Conservation (phyloP, 1,139 yeast genomes). For the Suhomyces wounanorum region DNA sequence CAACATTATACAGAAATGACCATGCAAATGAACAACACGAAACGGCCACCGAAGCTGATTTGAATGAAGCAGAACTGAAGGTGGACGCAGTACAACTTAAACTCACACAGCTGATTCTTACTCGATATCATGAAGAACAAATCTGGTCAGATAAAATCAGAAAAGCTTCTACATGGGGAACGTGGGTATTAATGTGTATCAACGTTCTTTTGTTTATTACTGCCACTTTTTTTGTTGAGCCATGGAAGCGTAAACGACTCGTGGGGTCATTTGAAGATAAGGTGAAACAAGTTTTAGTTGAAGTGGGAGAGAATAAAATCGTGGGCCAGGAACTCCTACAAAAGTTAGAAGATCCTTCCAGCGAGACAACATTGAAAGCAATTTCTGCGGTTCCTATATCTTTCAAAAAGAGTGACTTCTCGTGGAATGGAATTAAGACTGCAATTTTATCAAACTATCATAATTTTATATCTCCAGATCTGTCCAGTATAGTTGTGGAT, state of each 20-base stretch:
- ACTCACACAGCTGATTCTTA: constrained; percentile 74
- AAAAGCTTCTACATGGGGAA: constrained; percentile 95
- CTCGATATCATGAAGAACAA: constrained; percentile 95
- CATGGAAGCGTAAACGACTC: constrained; percentile 84
- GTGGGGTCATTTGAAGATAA: constrained; percentile 83
- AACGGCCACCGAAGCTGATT: constrained; percentile 46
- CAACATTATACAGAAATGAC: constrained; percentile 76
- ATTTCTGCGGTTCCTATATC: constrained; percentile 1
- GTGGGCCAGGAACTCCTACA: constrained; percentile 20
- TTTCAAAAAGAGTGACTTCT: background rate
- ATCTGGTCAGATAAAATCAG: constrained; percentile 97
- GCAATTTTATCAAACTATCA: constrained; percentile 18
- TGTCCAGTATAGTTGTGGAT: constrained; percentile 22
- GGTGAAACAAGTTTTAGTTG: constrained; percentile 57
- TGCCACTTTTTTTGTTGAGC: constrained; percentile 88
- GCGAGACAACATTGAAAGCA: background rate
- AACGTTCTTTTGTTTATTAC: constrained; percentile 75
- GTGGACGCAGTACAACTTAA: constrained; percentile 73
- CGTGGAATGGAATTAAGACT: constrained; percentile 23
- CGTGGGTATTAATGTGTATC: constrained; percentile 86
- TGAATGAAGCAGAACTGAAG: constrained; percentile 58
- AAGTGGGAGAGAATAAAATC: background rate
- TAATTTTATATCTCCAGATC: constrained; percentile 23
- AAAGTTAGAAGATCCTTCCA: constrained; percentile 1
- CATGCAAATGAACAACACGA: constrained; percentile 73